Evolutionary conservation across 2,329 filamentous ascomycete genomes (phyloP).

Genomic region (Penicillium concentricum): DNA sequence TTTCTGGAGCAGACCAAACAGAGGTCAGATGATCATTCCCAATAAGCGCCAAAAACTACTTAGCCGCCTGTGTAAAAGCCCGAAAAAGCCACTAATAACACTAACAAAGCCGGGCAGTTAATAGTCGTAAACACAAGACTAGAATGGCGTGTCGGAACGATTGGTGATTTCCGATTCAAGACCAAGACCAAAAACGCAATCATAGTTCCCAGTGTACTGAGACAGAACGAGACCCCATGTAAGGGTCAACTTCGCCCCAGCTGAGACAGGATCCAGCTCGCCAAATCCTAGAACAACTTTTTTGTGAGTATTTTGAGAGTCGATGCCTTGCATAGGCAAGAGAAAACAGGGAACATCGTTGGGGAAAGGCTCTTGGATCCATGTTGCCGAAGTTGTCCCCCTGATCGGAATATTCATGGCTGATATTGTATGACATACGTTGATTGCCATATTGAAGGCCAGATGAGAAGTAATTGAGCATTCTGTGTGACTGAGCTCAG

Average conservation of each 20-base stretch:
- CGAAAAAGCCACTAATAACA: background rate
- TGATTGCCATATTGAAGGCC: background rate
- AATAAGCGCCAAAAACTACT: background rate
- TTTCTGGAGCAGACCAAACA: background rate
- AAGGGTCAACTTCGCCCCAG: background rate
- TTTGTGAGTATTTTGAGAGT: background rate
- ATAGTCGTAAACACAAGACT: background rate
- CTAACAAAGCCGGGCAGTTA: background rate
- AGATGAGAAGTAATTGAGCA: background rate
- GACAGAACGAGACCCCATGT: background rate
- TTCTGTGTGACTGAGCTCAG: background rate
- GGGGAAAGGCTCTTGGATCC: background rate
- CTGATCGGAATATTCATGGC: background rate
- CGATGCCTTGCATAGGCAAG: background rate
- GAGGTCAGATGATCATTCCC: background rate
- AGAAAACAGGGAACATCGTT: background rate
- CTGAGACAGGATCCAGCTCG: background rate
- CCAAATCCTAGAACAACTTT: background rate
- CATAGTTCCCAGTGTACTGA: background rate
- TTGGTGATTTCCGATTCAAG: background rate
- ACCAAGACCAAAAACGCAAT: background rate
- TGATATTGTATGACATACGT: background rate
- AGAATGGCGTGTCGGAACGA: background rate
- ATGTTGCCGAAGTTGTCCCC: background rate
- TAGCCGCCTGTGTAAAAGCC: background rate